Conservation (phyloP, 148 eudicot genomes). For the Fallopia convolvulus region DNA sequence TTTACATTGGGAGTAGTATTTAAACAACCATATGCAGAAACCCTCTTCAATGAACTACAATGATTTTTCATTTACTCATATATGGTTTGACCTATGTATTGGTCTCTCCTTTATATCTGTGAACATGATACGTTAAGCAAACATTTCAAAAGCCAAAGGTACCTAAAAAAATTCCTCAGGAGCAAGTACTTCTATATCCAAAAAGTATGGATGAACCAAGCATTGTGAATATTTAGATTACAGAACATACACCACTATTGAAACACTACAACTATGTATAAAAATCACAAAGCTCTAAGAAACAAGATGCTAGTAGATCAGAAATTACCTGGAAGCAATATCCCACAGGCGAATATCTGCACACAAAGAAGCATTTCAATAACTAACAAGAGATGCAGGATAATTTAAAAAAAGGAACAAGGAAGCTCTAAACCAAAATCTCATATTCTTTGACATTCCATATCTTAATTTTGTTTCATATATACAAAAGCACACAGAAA, state of each 20-base stretch:
- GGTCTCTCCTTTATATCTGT: background rate
- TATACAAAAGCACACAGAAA: background rate
- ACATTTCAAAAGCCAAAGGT: background rate
- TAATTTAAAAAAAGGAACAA: background rate
- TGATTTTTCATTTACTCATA: background rate
- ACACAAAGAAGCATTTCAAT: conserved; percentile 6
- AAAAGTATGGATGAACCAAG: background rate
- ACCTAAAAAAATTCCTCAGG: background rate
- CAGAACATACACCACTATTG: background rate
- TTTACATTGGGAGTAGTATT: background rate
- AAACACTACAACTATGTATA: background rate
- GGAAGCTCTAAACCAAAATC: background rate
- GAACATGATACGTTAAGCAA: background rate
- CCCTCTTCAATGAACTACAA: background rate
- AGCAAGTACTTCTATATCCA: background rate
- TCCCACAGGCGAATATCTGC: conserved; percentile 99
- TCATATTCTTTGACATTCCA: background rate
- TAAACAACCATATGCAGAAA: background rate
- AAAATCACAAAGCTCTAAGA: background rate
- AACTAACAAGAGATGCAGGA: background rate
- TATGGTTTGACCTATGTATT: background rate
- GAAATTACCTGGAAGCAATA: conserved; percentile 68
- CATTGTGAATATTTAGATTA: background rate
- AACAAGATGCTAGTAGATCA: background rate
- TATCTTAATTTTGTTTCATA: background rate